Conservation (phyloP, 768 basidiomycete genomes). For the Xerocomus brunneocitrinus region DNA sequence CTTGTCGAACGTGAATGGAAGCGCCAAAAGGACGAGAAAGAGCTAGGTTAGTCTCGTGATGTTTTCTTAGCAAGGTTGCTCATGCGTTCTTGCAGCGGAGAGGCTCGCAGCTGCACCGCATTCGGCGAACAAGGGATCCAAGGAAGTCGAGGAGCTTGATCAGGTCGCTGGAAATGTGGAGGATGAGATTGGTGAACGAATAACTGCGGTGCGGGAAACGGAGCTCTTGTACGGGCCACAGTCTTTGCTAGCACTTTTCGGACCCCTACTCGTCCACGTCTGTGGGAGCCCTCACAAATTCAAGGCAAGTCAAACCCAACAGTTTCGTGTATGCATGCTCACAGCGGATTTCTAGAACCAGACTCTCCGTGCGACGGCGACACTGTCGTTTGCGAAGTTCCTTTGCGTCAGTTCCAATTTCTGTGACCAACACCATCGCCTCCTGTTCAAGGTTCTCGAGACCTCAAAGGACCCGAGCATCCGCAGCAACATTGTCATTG, state of each 20-base stretch:
- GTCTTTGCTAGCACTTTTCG: conserved; percentile 80
- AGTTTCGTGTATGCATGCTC: background rate
- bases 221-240: conserved; percentile 83
- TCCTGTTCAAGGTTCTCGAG: conserved; percentile 93
- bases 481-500: conserved; percentile 95
- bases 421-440: conserved; percentile 82
- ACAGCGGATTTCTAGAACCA: conserved; percentile 54
- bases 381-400: conserved; percentile 89
- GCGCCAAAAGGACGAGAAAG: conserved; percentile 87
- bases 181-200: conserved; percentile 94
- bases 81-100: conserved; percentile 41
- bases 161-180: conserved; percentile 97
- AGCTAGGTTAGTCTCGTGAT: conserved; percentile 50
- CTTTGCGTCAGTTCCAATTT: conserved; percentile 93
- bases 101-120: conserved; percentile 46
- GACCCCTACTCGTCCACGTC: conserved; percentile 86
- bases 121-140: conserved; percentile 40
- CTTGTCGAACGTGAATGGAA: conserved; percentile 96
- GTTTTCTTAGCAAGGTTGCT: background rate
- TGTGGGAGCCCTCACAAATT: conserved; percentile 88
- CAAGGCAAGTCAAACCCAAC: conserved; percentile 49
- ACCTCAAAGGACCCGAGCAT: conserved; percentile 87
- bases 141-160: conserved; percentile 83
- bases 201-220: conserved; percentile 76
- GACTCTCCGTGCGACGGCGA: conserved; percentile 81